A percentile compares a stretch with the other conserved stretches of the same genome.
These are phyloP conservation scores for Podaxis mareebaensis DNA, from an alignment of 768 basidiomycete genomes.

Conservation along the genomic window DNA sequence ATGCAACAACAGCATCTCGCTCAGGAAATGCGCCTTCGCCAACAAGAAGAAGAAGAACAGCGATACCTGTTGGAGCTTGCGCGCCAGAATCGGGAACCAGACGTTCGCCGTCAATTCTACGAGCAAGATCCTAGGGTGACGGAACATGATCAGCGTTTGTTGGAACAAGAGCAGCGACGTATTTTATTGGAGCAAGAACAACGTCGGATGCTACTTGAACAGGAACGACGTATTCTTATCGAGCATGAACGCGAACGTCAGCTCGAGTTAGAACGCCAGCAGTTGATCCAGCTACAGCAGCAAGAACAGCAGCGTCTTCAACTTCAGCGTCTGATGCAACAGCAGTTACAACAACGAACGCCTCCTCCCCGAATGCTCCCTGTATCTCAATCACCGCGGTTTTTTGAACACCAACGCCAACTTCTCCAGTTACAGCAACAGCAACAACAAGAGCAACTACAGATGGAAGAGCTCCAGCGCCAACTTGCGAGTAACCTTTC, in stretches of 20 bases:
- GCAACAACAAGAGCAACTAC: slow-evolving; percentile 32
- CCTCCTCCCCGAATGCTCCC: slow-evolving; percentile 77
- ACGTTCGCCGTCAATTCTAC: slow-evolving; percentile 10
- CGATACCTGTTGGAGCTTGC: slow-evolving; percentile 11
- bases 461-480: slow-evolving; percentile 18
- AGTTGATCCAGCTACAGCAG: slow-evolving; percentile 35
- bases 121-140: slow-evolving; percentile 11
- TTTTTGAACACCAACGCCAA: slow-evolving; percentile 75
- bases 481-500: slow-evolving; percentile 17
- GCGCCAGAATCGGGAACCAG: slow-evolving; percentile 1
- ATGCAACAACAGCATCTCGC: slow-evolving; percentile 24
- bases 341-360: slow-evolving; percentile 50
- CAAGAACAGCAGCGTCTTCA: slow-evolving; percentile 45
- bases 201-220: slow-evolving; percentile 2
- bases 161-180: slow-evolving; percentile 11
- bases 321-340: slow-evolving; percentile 54
- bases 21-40: slow-evolving; percentile 29
- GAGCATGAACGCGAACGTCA: slow-evolving; percentile 20
- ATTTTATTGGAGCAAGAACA: slow-evolving; percentile 6
- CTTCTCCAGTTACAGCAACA: slow-evolving; percentile 68
- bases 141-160: slow-evolving; percentile 10
- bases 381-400: slow-evolving; percentile 75
- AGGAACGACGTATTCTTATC: neutral
- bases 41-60: slow-evolving; percentile 27
- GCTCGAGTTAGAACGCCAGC: slow-evolving; percentile 23